Evolutionary conservation across 78 protist species (phyloP).

Genomic region (Bigelowiella natans): DNA sequence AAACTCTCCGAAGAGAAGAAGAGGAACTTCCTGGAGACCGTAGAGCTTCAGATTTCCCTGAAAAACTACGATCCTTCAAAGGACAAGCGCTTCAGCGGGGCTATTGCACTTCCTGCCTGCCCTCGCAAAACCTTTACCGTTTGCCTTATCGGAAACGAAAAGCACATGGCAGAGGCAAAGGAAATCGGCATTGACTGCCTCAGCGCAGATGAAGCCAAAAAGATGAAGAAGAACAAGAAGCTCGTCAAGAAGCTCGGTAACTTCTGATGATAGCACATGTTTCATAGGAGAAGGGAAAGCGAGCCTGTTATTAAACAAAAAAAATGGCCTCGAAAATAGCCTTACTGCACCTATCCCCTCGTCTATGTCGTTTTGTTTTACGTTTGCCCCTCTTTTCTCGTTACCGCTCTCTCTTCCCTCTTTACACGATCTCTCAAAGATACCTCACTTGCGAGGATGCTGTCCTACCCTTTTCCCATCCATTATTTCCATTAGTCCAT

Average conservation of each 20-base stretch:
- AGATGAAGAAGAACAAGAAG: slow-evolving; percentile 98
- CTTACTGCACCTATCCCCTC: too few species aligned
- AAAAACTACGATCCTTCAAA: slow-evolving; percentile 97
- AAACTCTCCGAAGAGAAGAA: slow-evolving; percentile 6
- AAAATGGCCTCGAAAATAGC: neutral
- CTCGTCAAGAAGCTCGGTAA: slow-evolving; percentile 83
- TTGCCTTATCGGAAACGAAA: neutral
- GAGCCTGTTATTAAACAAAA: neutral
- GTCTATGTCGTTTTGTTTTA: too few species aligned
- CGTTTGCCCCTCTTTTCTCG: too few species aligned
- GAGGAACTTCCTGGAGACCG: slow-evolving; percentile 81
- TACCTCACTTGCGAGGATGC: too few species aligned
- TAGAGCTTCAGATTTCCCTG: slow-evolving; percentile 96
- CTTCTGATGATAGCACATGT: neutral
- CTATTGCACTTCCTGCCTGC: slow-evolving; percentile 22
- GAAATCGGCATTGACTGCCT: slow-evolving; percentile 63
- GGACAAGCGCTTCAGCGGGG: slow-evolving; percentile 99
- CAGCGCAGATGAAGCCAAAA: slow-evolving; percentile 88
- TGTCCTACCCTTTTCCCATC: too few species aligned
- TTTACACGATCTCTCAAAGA: too few species aligned
- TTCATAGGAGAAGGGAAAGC: neutral
- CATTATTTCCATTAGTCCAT: too few species aligned
- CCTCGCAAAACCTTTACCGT: neutral
- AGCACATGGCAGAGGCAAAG: slow-evolving; percentile 22
- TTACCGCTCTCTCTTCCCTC: too few species aligned